Evolutionary conservation across 805 yeast species (phyloP).

Genomic region (Yamadazyma ubonensis): DNA sequence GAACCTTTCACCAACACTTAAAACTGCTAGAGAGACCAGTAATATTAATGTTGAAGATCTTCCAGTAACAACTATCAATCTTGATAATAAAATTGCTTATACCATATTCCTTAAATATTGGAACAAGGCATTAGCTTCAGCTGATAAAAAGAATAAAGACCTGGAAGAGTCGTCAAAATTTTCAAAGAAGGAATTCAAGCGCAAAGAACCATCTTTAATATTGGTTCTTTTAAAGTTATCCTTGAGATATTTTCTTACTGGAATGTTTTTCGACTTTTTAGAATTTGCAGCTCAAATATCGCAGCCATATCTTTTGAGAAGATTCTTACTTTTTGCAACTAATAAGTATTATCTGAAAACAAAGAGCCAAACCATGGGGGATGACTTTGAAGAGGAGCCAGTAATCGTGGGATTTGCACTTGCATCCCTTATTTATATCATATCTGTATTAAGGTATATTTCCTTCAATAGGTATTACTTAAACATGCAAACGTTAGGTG

Average conservation of each 20-base stretch:
- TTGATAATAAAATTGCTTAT: constrained; percentile 19
- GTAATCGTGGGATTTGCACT: constrained; percentile 26
- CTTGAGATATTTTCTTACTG: constrained; percentile 5
- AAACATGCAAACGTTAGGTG: constrained; percentile 15
- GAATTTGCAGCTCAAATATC: constrained; percentile 15
- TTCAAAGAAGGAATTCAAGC: constrained; percentile 11
- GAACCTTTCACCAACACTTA: constrained; percentile 10
- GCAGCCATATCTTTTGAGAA: constrained; percentile 16
- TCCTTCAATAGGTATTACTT: constrained; percentile 23
- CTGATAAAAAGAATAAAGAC: constrained; percentile 14
- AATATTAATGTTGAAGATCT: constrained; percentile 49
- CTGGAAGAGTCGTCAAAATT: too few relatives aligned
- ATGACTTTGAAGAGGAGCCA: constrained; percentile 17
- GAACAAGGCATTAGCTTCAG: constrained; percentile 18
- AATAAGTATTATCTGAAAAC: constrained; percentile 7
- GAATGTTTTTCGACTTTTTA: constrained; percentile 11
- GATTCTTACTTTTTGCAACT: constrained; percentile 16
- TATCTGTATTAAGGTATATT: constrained; percentile 23
- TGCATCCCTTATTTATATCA: constrained; percentile 26
- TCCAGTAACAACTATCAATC: constrained; percentile 44
- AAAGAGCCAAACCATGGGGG: neutral
- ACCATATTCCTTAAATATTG: constrained; percentile 23
- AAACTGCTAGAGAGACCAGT: constrained; percentile 9
- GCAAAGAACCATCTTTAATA: constrained; percentile 13
- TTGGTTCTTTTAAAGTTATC: constrained; percentile 5